Percentiles rank a stretch among this genome's conserved stretches.
Evolutionary conservation across 2,329 filamentous ascomycete species (phyloP).

Genomic region (Aspergillus sp.): DNA sequence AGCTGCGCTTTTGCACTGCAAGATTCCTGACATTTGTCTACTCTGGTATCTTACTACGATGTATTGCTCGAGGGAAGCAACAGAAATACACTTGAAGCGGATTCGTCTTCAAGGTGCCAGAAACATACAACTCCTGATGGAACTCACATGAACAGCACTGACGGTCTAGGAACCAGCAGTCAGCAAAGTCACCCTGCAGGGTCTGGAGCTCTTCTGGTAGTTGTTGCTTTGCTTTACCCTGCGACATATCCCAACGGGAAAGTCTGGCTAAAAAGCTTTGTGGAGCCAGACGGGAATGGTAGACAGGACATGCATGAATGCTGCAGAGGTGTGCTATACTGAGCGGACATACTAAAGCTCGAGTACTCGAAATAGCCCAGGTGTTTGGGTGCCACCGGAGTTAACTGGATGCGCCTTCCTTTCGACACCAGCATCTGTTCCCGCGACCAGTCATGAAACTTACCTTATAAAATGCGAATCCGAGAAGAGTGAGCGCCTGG

Average conservation of each 20-base stretch:
- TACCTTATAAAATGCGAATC: neutral
- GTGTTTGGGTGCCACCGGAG: neutral
- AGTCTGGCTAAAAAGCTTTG: too few relatives aligned
- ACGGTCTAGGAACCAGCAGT: too few relatives aligned
- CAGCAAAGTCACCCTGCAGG: too few relatives aligned
- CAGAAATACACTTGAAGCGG: neutral
- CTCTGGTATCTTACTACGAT: neutral
- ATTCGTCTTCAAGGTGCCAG: neutral
- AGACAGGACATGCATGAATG: too few relatives aligned
- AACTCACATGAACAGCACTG: neutral
- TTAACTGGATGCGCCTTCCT: slow-evolving; percentile 6
- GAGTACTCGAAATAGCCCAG: neutral
- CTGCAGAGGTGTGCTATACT: neutral
- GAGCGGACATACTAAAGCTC: neutral
- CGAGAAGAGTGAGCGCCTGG: neutral
- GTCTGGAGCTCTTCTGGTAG: neutral
- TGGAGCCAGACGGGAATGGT: too few relatives aligned
- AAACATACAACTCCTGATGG: neutral
- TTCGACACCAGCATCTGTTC: neutral
- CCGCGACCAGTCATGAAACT: neutral
- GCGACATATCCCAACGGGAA: too few relatives aligned
- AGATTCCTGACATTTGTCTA: neutral
- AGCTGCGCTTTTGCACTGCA: neutral
- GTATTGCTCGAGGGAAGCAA: neutral
- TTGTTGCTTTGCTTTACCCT: neutral